phyloP scores from a whole-genome alignment of 495 filamentous ascomycete genomes.

The Pseudotulostoma volvatum region DNA sequence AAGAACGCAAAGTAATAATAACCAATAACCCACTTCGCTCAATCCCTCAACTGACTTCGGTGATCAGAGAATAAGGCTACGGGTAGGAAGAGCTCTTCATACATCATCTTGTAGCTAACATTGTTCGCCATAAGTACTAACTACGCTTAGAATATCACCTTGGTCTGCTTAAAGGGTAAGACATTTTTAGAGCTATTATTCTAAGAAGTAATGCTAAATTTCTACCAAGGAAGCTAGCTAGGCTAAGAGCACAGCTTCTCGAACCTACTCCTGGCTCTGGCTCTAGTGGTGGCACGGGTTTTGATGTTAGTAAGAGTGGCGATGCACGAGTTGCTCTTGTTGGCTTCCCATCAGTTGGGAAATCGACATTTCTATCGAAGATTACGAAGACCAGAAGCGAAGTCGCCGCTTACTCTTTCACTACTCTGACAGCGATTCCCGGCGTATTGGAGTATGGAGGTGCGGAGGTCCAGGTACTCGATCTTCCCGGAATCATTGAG shows the following conservation, averaged over 20 bases:
- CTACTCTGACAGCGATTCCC: slow-evolving; percentile 92
- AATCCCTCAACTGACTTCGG: slow-evolving; percentile 21
- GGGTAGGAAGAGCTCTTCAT: slow-evolving; percentile 35
- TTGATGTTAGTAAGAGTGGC: slow-evolving; percentile 94
- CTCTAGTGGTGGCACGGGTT: slow-evolving; percentile 56
- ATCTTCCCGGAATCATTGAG: slow-evolving; percentile 98
- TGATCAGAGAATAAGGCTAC: slow-evolving; percentile 95
- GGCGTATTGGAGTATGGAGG: slow-evolving; percentile 97
- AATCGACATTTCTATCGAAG: slow-evolving; percentile 96
- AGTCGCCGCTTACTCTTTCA: slow-evolving; percentile 94
- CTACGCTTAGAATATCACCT: slow-evolving; percentile 73
- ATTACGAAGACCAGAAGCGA: slow-evolving; percentile 98
- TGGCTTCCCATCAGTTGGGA: slow-evolving; percentile 95
- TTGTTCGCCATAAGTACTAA: slow-evolving; percentile 6
- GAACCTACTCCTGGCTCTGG: slow-evolving; percentile 75
- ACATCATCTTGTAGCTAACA: neutral
- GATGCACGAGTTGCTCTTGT: slow-evolving; percentile 96
- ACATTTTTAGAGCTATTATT: no score
- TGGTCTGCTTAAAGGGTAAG: slow-evolving; percentile 89
- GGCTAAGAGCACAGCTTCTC: slow-evolving; percentile 84
- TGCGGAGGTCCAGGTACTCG: slow-evolving; percentile 94
- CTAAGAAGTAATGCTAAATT: no score
- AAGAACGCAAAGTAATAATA: slow-evolving; percentile 74
- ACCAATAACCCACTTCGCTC: slow-evolving; percentile 4
- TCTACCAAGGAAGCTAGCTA: slow-evolving; percentile 73